Evolutionary conservation across 192 early-diverging fungal genomes (phyloP), one percentile per base, ranked within the genome.

Genomic region (Umbelopsis isabellina): DNA sequence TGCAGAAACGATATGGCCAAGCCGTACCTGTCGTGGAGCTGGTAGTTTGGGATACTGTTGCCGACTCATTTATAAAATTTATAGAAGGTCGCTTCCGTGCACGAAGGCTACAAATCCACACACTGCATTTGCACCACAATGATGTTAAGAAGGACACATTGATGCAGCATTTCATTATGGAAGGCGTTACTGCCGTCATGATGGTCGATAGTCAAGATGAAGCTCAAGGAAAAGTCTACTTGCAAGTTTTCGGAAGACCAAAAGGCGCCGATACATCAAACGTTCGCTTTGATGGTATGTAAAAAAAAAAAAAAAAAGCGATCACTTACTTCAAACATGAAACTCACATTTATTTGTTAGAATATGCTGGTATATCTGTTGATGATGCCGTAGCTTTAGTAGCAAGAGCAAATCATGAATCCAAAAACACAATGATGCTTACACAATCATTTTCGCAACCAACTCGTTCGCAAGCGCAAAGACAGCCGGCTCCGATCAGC

Each of bases 301-400:
- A 18, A 41, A 10, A 41, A 6, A 6, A 41, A 41, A 30, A 37
- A 18, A 41, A 10, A 41, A 6, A 6, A 41, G 6, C 37, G 4
- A n/a, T 30, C 0, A 25, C 27, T 2, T 3, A 61, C 27, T 61
- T 33, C 27, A 33, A 25, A 8, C 2, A 18, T 16, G 21, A 13
- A 2, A 33, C 15, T 61, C 51, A 41, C 6, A 4, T 41, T 41
- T 41, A 41, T 41, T 9, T 10, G 4, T 0, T 61, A 61, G 55
- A 61, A 33, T 61, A 61, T 25, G 55, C 55, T 30, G 55, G 55
- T 61, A 61, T 61, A 61, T 61, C 55, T 3, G 55, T 61, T 35
- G 55, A 61, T n/a, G 55, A 61, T 35, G 55, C 55, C 12, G 55
- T 61, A 10, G 27, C 55, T 18, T 16, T 61, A 11, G 55, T 61